phyloP scores from a whole-genome alignment of 352 stramenopile species.

The Albugo candida region DNA sequence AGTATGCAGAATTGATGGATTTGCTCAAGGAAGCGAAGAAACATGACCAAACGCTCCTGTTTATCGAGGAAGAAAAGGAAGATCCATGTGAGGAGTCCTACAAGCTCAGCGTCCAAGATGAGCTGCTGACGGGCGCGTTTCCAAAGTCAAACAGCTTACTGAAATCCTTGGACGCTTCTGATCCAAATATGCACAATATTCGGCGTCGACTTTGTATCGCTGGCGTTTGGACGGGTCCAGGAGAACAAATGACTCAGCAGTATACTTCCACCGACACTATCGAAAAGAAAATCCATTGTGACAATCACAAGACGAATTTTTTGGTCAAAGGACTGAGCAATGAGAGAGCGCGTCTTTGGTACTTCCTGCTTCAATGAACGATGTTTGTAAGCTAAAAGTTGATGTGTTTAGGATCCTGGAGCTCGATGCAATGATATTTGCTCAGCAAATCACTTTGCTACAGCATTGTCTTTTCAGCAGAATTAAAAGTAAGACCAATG shows the following conservation, averaged over 20 bases:
- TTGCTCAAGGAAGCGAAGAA: not conserved
- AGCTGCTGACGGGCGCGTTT: too few relatives aligned
- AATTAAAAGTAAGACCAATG: conserved; percentile 34
- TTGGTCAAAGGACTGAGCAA: too few relatives aligned
- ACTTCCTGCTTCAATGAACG: conserved; percentile 11
- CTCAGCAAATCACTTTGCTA: conserved; percentile 70
- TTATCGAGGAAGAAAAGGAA: conserved; percentile 2
- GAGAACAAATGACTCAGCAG: too few relatives aligned
- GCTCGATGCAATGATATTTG: conserved; percentile 53
- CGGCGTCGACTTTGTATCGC: conserved; percentile 47
- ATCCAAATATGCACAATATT: conserved; percentile 19
- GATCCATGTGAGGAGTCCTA: too few relatives aligned
- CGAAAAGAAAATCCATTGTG: too few relatives aligned
- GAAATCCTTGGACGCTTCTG: too few relatives aligned
- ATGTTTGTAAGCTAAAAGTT: not conserved
- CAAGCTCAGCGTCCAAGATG: too few relatives aligned
- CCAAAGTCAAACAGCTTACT: too few relatives aligned
- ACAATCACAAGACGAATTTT: too few relatives aligned
- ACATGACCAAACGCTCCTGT: conserved; percentile 1
- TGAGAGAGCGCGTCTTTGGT: not conserved
- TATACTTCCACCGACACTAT: too few relatives aligned
- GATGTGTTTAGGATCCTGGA: conserved; percentile 18
- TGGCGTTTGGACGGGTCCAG: conserved; percentile 31
- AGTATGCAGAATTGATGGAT: not conserved
- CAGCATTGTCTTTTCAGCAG: conserved; percentile 79